A percentile compares a stretch with the other conserved stretches of the same genome.
Evolutionary conservation across 371 early-diverging fungal genomes (phyloP).

Genomic region (Apophysomyces ossiformis): DNA sequence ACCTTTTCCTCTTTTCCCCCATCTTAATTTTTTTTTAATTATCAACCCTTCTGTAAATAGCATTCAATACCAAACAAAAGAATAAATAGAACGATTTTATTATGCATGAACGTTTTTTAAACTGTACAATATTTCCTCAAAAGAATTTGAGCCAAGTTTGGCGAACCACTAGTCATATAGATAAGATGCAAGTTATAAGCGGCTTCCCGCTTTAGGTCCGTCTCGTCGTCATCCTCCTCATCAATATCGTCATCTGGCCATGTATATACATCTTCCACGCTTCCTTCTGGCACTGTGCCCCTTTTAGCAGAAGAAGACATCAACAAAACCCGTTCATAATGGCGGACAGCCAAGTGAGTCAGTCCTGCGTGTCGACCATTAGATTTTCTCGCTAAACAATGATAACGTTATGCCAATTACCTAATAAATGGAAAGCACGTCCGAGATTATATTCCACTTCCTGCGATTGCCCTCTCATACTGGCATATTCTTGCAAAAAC

Average conservation of each 20-base stretch:
- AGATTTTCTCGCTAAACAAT: constrained; percentile 76
- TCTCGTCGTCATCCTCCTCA: constrained; percentile 48
- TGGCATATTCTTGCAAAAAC: constrained; percentile 72
- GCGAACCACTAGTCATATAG: constrained; percentile 72
- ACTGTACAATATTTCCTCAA: constrained; percentile 67
- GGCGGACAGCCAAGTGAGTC: constrained; percentile 77
- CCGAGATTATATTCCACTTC: constrained; percentile 89
- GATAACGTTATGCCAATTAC: constrained; percentile 41
- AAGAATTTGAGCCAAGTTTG: constrained; percentile 70
- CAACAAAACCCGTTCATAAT: constrained; percentile 78
- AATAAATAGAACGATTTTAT: not conserved
- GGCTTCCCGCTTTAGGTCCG: constrained; percentile 65
- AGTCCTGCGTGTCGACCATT: constrained; percentile 49
- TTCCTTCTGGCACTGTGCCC: constrained; percentile 19
- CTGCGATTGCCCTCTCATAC: constrained; percentile 54
- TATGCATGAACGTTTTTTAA: constrained; percentile 25
- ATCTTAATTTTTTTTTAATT: not conserved
- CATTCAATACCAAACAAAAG: constrained; percentile 3
- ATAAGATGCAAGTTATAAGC: constrained; percentile 83
- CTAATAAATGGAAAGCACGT: constrained; percentile 84
- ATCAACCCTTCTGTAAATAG: not conserved
- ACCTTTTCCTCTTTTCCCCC: not conserved
- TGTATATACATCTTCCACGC: constrained; percentile 33
- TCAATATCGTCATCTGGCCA: constrained; percentile 25
- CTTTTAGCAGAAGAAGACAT: constrained; percentile 48